These are phyloP conservation scores for Borovskyia barvae DNA, from an alignment of 208 protist species.

Conservation along the genomic window DNA sequence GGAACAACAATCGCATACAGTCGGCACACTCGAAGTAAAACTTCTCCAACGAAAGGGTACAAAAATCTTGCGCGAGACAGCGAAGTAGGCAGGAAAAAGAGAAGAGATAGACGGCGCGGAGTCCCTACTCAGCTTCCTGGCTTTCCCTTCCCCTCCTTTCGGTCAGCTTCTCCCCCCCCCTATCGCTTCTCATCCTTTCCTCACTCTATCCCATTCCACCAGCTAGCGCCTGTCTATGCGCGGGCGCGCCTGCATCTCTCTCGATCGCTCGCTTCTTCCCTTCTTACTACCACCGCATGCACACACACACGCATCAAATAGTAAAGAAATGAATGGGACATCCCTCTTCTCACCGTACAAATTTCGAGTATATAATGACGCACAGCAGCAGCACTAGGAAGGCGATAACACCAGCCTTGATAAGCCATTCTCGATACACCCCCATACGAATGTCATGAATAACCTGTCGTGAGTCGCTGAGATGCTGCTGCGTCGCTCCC, in stretches of 20 bases:
- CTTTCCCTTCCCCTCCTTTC: not conserved
- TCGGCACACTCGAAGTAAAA: no score
- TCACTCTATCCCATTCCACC: no score
- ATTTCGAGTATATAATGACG: slow-evolving; percentile 66
- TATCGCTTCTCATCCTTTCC: no score
- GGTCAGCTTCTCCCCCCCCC: not conserved
- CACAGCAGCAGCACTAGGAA: slow-evolving; percentile 51
- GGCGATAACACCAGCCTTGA: slow-evolving; percentile 55
- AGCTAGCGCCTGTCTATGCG: no score
- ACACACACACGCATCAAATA: no score
- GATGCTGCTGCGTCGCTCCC: slow-evolving; percentile 44
- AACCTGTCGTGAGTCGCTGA: slow-evolving; percentile 44
- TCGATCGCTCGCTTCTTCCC: no score
- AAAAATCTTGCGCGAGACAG: no score
- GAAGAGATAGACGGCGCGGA: not conserved
- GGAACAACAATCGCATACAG: no score
- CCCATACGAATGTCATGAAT: slow-evolving; percentile 69
- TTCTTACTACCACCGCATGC: no score
- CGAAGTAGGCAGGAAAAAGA: not conserved
- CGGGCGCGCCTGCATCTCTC: no score
- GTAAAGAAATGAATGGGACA: no score
- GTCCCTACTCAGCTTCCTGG: not conserved
- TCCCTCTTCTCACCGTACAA: slow-evolving; percentile 31
- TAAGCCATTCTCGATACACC: slow-evolving; percentile 77
- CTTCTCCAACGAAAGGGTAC: no score